A percentile compares a stretch with the other conserved stretches of the same genome.
These are phyloP conservation scores for Camelina neglecta DNA, from an alignment of 345 rosid species.

Conservation along the genomic window DNA sequence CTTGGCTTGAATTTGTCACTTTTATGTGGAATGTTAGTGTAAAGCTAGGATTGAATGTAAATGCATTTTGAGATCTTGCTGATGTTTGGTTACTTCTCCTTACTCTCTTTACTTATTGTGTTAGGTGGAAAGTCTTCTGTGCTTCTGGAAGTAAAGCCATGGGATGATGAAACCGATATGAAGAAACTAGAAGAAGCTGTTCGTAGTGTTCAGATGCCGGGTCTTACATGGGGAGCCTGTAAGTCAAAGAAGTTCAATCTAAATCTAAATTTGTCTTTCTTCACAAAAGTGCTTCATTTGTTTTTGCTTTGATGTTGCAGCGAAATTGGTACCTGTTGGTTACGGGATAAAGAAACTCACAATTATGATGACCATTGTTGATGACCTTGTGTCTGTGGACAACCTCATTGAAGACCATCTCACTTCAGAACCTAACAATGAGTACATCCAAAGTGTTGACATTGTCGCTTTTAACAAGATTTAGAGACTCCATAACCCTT, in stretches of 20 bases:
- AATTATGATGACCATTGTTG: conserved; percentile 87
- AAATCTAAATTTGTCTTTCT: background rate
- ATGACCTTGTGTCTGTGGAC: conserved; percentile 90
- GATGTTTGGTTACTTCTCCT: background rate
- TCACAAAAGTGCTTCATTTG: background rate
- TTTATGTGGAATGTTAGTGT: background rate
- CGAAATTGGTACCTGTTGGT: conserved; percentile 84
- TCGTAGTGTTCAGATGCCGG: conserved; percentile 71
- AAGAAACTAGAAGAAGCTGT: conserved; percentile 90
- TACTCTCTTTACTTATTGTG: background rate
- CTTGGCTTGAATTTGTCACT: background rate
- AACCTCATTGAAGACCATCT: conserved; percentile 74
- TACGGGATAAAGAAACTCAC: conserved; percentile 93
- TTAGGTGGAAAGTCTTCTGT: conserved; percentile 89
- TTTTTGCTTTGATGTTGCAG: conserved; percentile 47
- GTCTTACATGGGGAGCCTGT: conserved; percentile 97
- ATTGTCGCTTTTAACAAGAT: conserved; percentile 95
- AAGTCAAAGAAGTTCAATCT: conserved; percentile 35
- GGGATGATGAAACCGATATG: conserved; percentile 99
- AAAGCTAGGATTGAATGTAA: background rate
- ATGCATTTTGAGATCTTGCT: conserved; percentile 3
- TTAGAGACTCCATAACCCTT: conserved; percentile 37
- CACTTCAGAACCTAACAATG: conserved; percentile 73
- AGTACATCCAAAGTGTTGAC: conserved; percentile 88
- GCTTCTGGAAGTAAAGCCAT: conserved; percentile 88